Base-by-base conservation (phyloP, 2,329 filamentous ascomycete genomes). In the Trichocomaceae sp. region DNA sequence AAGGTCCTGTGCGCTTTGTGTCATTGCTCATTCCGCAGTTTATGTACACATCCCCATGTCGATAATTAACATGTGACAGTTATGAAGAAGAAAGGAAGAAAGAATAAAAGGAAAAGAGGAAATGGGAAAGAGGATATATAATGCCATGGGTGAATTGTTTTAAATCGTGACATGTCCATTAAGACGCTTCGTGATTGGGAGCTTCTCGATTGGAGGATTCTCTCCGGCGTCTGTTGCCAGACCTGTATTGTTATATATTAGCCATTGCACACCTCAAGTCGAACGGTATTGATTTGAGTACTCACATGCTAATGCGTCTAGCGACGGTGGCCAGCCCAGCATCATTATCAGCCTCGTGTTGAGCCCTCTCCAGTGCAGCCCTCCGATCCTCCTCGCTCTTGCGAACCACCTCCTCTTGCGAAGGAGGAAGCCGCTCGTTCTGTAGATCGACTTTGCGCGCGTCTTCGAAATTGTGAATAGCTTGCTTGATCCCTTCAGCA, bases 401-500 rank as follows among this genome's bases (percentile, higher is more conserved):
- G 72, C 85, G 85, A 60, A 85, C 81, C 19, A 97, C 91, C 73
- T 99, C 93, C 48, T 97, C 92, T 59, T 93, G 88, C 60, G 83
- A 93, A 0, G 93, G 93, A 49, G 93, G 93, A 60, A 99, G 79
- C 59, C 90, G 83, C 76, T 99, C 93, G 71, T 99, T 99, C 75
- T 97, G 91, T 59, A 97, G 67, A 75, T 99, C 93, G 48, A 99
- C 91, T 79, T 96, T 97, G 60, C 90, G 82, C 15, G 93, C 93
- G 71, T 99, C 93, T 71, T 99, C 93, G 63, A 99, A 99, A 63
- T 84, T 95, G 73, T 84, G 92, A 65, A 99, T 99, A 33, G 93
- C 93, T 66, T 96, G 91, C 79, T 97, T 99, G 78, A 97, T 96
- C 57, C 93, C 93, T 75, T 99, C 93, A 0, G 93, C 92, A 57